These are phyloP conservation scores for Colletotrichum sp. DNA, from an alignment of 2,329 filamentous ascomycete genomes.

Conservation along the genomic window DNA sequence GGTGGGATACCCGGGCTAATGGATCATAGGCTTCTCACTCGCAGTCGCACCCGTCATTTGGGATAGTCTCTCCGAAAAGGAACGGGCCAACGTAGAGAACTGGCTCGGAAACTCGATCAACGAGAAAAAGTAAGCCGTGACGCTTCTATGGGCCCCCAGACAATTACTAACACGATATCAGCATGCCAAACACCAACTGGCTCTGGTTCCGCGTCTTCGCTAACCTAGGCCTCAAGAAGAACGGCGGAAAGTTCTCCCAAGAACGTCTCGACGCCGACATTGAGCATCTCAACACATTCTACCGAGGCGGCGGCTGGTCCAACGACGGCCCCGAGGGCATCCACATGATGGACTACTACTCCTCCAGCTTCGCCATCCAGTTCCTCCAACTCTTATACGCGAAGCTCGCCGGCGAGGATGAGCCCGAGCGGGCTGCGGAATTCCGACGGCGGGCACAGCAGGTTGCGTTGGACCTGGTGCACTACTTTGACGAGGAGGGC, in stretches of 20 bases:
- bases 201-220: slow-evolving; percentile 87
- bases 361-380: slow-evolving; percentile 82
- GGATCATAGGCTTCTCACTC: slow-evolving; percentile 63
- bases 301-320: slow-evolving; percentile 82
- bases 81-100: slow-evolving; percentile 69
- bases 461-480: slow-evolving; percentile 73
- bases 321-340: slow-evolving; percentile 82
- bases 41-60: slow-evolving; percentile 73
- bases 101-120: slow-evolving; percentile 81
- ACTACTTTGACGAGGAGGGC: slow-evolving; percentile 78
- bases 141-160: fast-evolving
- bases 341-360: slow-evolving; percentile 88
- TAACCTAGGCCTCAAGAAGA: slow-evolving; percentile 78
- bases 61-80: slow-evolving; percentile 65
- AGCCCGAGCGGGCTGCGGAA: slow-evolving; percentile 69
- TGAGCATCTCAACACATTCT: slow-evolving; percentile 79
- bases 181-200: slow-evolving; percentile 74
- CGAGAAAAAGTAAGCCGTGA: slow-evolving; percentile 66
- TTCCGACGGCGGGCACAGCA: slow-evolving; percentile 72
- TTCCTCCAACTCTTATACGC: slow-evolving; percentile 80
- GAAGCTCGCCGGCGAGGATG: slow-evolving; percentile 71
- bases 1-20: not conserved
- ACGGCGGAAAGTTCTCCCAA: slow-evolving; percentile 74
- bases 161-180: slow-evolving; percentile 34
- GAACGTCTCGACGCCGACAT: slow-evolving; percentile 76